Conservation (phyloP, 2,329 filamentous ascomycete genomes). For the Furcasterigmium sp. region DNA sequence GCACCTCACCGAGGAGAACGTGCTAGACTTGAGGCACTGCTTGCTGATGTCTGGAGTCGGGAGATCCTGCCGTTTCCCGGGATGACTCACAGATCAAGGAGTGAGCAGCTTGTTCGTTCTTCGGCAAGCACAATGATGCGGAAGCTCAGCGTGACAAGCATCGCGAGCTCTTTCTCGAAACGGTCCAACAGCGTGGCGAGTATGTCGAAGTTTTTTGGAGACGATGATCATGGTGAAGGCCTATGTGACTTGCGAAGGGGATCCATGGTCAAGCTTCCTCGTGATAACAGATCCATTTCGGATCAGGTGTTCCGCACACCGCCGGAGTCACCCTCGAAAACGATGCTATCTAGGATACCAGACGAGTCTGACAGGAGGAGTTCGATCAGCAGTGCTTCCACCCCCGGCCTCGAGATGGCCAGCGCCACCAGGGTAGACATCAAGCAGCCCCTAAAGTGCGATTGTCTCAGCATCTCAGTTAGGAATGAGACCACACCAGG, state of each 20-base stretch:
- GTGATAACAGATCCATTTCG: constrained; percentile 1
- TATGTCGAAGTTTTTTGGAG: constrained; percentile 20
- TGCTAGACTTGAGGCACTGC: constrained; percentile 65
- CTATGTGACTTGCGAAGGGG: constrained; percentile 1
- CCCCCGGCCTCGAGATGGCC: neutral
- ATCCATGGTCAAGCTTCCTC: constrained; percentile 1
- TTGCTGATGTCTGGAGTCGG: constrained; percentile 80
- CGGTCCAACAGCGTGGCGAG: constrained; percentile 55
- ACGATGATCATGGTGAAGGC: constrained; percentile 18
- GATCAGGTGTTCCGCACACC: constrained; percentile 6
- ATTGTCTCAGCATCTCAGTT: no score
- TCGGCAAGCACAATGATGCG: constrained; percentile 86
- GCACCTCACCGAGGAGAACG: constrained; percentile 71
- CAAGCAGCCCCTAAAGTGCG: neutral
- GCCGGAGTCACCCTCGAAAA: constrained; percentile 8
- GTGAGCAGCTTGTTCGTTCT: constrained; percentile 68
- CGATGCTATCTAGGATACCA: constrained; percentile 17
- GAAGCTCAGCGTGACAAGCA: constrained; percentile 78
- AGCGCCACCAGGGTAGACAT: neutral
- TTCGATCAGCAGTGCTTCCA: constrained; percentile 1
- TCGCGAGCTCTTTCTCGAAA: constrained; percentile 70
- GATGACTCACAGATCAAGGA: constrained; percentile 59
- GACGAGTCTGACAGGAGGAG: constrained; percentile 17
- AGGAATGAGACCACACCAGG: no score
- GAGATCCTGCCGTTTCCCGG: constrained; percentile 78